These are phyloP conservation scores for Aureobasidium leucospermi DNA, from an alignment of 2,329 filamentous ascomycete genomes.

Conservation along the genomic window DNA sequence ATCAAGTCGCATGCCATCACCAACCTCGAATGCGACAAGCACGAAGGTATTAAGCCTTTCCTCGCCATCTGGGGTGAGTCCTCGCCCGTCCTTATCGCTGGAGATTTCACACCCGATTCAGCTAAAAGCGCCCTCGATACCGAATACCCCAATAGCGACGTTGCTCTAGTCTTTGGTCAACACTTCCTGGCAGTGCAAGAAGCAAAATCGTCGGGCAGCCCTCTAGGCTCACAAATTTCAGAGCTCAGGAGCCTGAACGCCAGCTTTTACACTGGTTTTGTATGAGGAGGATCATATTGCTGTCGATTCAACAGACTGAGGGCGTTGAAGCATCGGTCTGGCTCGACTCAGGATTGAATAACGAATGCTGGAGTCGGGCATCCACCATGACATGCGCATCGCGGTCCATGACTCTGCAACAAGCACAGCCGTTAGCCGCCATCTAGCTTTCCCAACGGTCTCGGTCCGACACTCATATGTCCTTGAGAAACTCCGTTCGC, in stretches of 20 bases:
- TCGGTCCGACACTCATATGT: no score
- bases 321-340: no score
- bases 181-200: background rate
- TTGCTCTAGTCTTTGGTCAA: slow-evolving; percentile 39
- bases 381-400: no score
- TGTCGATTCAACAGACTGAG: no score
- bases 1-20: slow-evolving; percentile 51
- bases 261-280: background rate
- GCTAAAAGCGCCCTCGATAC: slow-evolving; percentile 31
- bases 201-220: background rate
- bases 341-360: no score
- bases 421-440: no score
- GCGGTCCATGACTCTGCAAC: no score
- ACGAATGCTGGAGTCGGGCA: no score
- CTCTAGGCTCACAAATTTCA: background rate
- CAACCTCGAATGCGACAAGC: slow-evolving; percentile 32
- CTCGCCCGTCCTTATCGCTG: slow-evolving; percentile 41
- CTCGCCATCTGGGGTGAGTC: slow-evolving; percentile 38
- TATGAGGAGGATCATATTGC: background rate
- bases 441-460: no score
- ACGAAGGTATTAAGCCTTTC: slow-evolving; percentile 37
- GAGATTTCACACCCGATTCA: slow-evolving; percentile 34
- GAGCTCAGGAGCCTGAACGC: background rate
- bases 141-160: slow-evolving; percentile 36
- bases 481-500: no score